Evolutionary conservation across 148 eudicot genomes (phyloP).

Genomic region (Drosera capensis): DNA sequence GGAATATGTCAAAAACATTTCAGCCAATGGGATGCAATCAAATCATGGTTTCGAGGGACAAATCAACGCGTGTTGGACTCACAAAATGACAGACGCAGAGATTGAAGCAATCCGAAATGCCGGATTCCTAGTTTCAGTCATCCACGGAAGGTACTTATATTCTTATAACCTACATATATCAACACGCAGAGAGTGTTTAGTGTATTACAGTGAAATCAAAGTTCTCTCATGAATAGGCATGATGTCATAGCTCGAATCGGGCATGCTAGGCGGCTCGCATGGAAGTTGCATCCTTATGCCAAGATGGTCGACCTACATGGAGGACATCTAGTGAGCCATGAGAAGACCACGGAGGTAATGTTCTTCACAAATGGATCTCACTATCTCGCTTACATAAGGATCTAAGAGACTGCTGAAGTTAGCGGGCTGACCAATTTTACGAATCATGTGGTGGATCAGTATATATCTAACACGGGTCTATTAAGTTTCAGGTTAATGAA

Average conservation of each 20-base stretch:
- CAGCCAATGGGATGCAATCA: slow-evolving; percentile 84
- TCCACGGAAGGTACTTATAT: slow-evolving; percentile 74
- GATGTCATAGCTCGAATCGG: slow-evolving; percentile 81
- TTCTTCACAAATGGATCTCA: too few species aligned
- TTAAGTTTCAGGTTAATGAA: slow-evolving; percentile 50
- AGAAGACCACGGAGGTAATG: slow-evolving; percentile 87
- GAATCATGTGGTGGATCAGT: too few species aligned
- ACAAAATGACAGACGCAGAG: slow-evolving; percentile 51
- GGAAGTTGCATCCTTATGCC: slow-evolving; percentile 67
- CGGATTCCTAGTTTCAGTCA: slow-evolving; percentile 70
- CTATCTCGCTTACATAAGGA: too few species aligned
- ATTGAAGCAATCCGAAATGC: slow-evolving; percentile 45
- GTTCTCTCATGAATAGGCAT: slow-evolving; percentile 24
- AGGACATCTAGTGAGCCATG: slow-evolving; percentile 95
- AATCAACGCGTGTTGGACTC: slow-evolving; percentile 89
- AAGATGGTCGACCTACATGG: slow-evolving; percentile 82
- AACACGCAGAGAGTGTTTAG: too few species aligned
- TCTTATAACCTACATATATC: not conserved
- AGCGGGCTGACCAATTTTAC: too few species aligned
- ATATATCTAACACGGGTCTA: too few species aligned
- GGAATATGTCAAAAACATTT: slow-evolving; percentile 84
- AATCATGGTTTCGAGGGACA: slow-evolving; percentile 89
- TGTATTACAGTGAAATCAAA: not conserved
- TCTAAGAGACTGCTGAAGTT: too few species aligned
- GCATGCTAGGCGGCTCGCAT: slow-evolving; percentile 66